Percentiles rank a stretch among this genome's conserved stretches.
Evolutionary conservation across 345 rosid genomes (phyloP).

Genomic region (Rhodamnia argentea): DNA sequence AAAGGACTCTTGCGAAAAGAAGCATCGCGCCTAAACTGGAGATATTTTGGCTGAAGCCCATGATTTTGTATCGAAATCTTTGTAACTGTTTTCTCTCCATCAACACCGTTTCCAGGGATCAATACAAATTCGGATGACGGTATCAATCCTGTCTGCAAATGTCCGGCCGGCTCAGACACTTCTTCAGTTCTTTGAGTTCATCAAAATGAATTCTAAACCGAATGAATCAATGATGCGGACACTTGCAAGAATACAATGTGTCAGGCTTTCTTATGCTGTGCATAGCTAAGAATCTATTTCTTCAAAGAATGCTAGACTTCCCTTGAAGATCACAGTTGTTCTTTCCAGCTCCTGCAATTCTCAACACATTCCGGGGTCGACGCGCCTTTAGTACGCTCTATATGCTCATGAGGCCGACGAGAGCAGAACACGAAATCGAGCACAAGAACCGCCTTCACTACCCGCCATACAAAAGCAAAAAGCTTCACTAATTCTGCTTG

Average conservation of each 20-base stretch:
- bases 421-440: neutral
- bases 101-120: neutral
- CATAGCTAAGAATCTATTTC: neutral
- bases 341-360: neutral
- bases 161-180: neutral
- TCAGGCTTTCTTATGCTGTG: neutral
- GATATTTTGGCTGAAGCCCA: neutral
- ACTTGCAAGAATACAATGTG: neutral
- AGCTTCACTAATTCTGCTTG: neutral
- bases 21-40: neutral
- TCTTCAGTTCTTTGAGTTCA: neutral
- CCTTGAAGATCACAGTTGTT: neutral
- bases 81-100: neutral
- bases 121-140: neutral
- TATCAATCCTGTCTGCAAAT: neutral
- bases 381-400: neutral
- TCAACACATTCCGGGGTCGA: neutral
- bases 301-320: neutral
- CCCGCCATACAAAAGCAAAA: neutral
- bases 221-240: neutral
- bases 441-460: neutral
- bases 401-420: neutral
- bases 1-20: neutral
- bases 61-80: neutral
- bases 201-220: neutral